phyloP scores from a whole-genome alignment of 371 early-diverging fungal genomes.

The Apophysomyces sp. region DNA sequence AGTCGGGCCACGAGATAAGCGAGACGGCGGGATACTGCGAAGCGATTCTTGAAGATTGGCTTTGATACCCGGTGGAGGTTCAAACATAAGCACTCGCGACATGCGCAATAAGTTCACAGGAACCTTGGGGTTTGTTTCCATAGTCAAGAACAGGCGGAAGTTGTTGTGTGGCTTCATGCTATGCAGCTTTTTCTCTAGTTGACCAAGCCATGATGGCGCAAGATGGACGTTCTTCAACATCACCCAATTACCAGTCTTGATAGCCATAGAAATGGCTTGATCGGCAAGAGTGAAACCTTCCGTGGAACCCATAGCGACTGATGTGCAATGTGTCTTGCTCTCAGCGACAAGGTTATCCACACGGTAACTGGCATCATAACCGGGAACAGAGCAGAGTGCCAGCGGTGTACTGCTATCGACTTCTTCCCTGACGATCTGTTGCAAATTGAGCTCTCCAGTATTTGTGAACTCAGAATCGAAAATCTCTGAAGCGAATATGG shows the following conservation, averaged over 20 bases:
- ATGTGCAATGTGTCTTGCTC: slow-evolving; percentile 57
- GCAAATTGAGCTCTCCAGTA: slow-evolving; percentile 69
- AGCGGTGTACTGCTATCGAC: slow-evolving; percentile 77
- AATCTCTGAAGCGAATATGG: slow-evolving; percentile 74
- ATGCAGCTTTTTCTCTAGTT: slow-evolving; percentile 93
- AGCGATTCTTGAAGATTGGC: slow-evolving; percentile 91
- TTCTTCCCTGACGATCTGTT: slow-evolving; percentile 74
- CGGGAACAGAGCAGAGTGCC: slow-evolving; percentile 92
- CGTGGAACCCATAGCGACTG: slow-evolving; percentile 97
- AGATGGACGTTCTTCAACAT: slow-evolving; percentile 97
- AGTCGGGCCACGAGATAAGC: slow-evolving; percentile 70
- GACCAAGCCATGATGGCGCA: slow-evolving; percentile 91
- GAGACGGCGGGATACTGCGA: slow-evolving; percentile 59
- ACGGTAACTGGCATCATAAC: slow-evolving; percentile 95
- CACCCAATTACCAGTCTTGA: slow-evolving; percentile 92
- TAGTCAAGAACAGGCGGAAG: slow-evolving; percentile 96
- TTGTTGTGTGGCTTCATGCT: slow-evolving; percentile 77
- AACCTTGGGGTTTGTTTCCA: slow-evolving; percentile 97
- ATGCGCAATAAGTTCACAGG: slow-evolving; percentile 89
- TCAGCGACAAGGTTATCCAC: slow-evolving; percentile 90
- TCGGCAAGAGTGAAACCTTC: slow-evolving; percentile 95
- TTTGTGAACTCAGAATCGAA: slow-evolving; percentile 68
- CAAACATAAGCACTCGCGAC: slow-evolving; percentile 93
- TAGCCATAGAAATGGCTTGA: slow-evolving; percentile 82
- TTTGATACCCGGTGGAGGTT: slow-evolving; percentile 95